A percentile compares a stretch with the other conserved stretches of the same genome.
These are phyloP conservation scores for Pichia kudriavzevii DNA, from an alignment of 1,139 yeast species.

Conservation along the genomic window DNA sequence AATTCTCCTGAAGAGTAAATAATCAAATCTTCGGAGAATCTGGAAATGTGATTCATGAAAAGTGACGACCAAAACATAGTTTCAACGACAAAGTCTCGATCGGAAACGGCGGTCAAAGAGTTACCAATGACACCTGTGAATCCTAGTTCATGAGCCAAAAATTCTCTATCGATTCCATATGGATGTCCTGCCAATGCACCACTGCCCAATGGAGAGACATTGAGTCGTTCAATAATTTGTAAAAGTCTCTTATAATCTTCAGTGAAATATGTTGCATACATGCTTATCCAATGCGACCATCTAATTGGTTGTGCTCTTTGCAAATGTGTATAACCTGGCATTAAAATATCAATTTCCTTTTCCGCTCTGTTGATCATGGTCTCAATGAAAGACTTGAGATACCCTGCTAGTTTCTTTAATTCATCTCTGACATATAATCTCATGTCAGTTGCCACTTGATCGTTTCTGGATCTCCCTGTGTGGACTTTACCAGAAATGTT, in stretches of 20 bases:
- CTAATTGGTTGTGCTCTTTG: slow-evolving; percentile 99
- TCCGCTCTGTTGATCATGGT: slow-evolving; percentile 71
- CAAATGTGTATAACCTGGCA: slow-evolving; percentile 98
- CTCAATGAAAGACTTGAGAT: slow-evolving; percentile 53
- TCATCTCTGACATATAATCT: slow-evolving; percentile 84
- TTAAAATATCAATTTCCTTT: slow-evolving; percentile 77
- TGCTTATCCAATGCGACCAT: slow-evolving; percentile 96
- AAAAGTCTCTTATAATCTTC: slow-evolving; percentile 81
- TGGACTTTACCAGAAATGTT: slow-evolving; percentile 95
- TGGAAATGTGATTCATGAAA: slow-evolving; percentile 89
- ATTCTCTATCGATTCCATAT: slow-evolving; percentile 93
- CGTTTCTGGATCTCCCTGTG: slow-evolving; percentile 97
- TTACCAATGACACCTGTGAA: slow-evolving; percentile 86
- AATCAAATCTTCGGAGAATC: slow-evolving; percentile 90
- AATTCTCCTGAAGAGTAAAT: slow-evolving; percentile 96
- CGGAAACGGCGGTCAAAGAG: slow-evolving; percentile 90
- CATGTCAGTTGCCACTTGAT: slow-evolving; percentile 98
- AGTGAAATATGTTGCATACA: slow-evolving; percentile 89
- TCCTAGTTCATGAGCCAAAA: slow-evolving; percentile 67
- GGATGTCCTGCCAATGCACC: slow-evolving; percentile 99
- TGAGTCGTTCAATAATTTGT: slow-evolving; percentile 75
- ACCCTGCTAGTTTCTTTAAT: slow-evolving; percentile 50
- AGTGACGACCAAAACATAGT: slow-evolving; percentile 96
- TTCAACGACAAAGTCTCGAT: slow-evolving; percentile 95
- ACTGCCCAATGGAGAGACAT: slow-evolving; percentile 86